Base-by-base conservation (phyloP, 371 early-diverging fungal genomes). In the Actinomortierella ambigua region DNA sequence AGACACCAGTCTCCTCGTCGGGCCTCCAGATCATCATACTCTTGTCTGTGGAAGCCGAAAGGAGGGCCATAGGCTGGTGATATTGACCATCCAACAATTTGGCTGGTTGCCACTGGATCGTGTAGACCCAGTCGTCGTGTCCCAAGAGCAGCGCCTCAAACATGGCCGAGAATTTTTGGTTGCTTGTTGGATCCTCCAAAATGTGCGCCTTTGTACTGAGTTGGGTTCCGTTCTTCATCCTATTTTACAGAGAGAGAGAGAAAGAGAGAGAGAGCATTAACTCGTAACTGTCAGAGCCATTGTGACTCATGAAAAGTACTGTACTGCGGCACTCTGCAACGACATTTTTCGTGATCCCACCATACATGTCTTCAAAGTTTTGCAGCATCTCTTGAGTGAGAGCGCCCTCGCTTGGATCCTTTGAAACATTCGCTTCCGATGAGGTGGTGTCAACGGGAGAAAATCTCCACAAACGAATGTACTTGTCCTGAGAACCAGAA, bases 111-210 rank as follows among this genome's bases (percentile, higher is more conserved):
- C 95, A 97, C 53, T 81, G 68, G 26, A 94, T 90, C 51, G 88
- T 85, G 75, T 92, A 90, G 14, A 98, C 94, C 97, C 97, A 97
- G 57, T 95, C 97, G 59, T 97, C 98, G 65, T 98, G 98, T 1
- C 95, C 98, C 79, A 93, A 80, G 27, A 98, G 80, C n/a, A 97
- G 81, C 1, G 93, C 86, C 66, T 93, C 96, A 61, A 95, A 88
- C 83, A 92, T 88, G 40, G 93, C 80, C 0, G 90, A 81, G 59
- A 85, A 93, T 22, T 82, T 81, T 34, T 65, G 56, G 56, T 50
- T 59, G 22, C 40, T 53, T 54, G 60, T 28, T n/a, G 67, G 29
- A 14, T 57, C 63, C 2, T 85, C 79, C 18, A 93, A 76, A 14
- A 87, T 46, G 63, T 94, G 92, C 6, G 92, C 90, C 63, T 91